Evolutionary conservation across 2,329 filamentous ascomycete genomes (phyloP).

Genomic region (Trichothecium sympodiale): DNA sequence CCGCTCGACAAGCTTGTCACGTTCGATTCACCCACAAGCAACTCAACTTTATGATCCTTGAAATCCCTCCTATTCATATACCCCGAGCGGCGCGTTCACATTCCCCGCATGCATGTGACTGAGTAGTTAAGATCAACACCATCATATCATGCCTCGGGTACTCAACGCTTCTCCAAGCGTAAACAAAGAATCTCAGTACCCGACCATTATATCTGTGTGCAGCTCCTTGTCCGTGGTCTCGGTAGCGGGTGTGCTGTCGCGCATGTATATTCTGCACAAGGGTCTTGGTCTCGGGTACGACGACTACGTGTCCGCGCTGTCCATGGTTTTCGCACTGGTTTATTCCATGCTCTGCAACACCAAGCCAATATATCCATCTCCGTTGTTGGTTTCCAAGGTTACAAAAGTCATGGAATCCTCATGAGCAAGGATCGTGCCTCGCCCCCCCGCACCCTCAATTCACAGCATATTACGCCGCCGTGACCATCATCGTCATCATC

Average conservation of each 20-base stretch:
- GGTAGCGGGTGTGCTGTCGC: conserved; percentile 24
- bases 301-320: conserved; percentile 30
- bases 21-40: no score
- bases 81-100: no score
- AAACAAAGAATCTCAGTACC: conserved; percentile 34
- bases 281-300: conserved; percentile 33
- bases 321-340: conserved; percentile 32
- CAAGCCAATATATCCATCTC: conserved; percentile 11
- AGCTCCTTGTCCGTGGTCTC: conserved; percentile 32
- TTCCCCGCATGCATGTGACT: no score
- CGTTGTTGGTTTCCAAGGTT: conserved; percentile 35
- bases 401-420: conserved; percentile 33
- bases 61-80: no score
- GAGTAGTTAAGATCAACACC: no score
- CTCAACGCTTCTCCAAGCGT: conserved; percentile 34
- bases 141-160: conserved; percentile 42
- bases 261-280: conserved; percentile 29
- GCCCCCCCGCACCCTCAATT: conserved; percentile 33
- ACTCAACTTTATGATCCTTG: no score
- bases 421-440: conserved; percentile 29
- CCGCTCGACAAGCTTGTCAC: no score
- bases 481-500: conserved; percentile 36
- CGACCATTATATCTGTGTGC: conserved; percentile 36
- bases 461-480: conserved; percentile 38
- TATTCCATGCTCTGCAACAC: conserved; percentile 39